A percentile compares a stretch with the other conserved stretches of the same genome.
These are phyloP conservation scores for Entoloma clypeatum DNA, from an alignment of 1,284 basidiomycete genomes.

Conservation along the genomic window DNA sequence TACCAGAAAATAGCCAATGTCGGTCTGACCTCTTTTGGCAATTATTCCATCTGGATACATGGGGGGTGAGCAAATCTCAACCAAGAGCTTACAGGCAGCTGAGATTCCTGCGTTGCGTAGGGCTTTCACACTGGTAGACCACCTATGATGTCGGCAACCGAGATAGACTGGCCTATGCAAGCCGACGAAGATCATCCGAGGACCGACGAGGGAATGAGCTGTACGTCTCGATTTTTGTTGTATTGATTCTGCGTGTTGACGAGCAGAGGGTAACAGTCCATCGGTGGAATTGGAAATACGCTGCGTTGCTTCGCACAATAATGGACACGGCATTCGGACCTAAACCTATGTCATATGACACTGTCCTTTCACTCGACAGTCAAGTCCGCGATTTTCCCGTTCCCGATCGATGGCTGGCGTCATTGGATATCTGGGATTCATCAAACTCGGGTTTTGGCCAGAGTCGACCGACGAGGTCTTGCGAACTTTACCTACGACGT, in stretches of 20 bases:
- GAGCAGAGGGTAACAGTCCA: conserved; percentile 38
- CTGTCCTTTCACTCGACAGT: conserved; percentile 46
- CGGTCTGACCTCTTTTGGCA: conserved; percentile 64
- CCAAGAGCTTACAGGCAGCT: background rate
- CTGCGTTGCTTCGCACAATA: conserved; percentile 47
- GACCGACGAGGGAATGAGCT: conserved; percentile 40
- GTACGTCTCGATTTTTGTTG: conserved; percentile 36
- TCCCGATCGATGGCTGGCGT: conserved; percentile 41
- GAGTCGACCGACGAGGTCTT: conserved; percentile 2
- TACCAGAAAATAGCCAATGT: conserved; percentile 42
- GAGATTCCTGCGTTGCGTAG: conserved; percentile 29
- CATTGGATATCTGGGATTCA: conserved; percentile 6
- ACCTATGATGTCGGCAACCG: conserved; percentile 49
- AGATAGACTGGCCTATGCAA: conserved; percentile 54
- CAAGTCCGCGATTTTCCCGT: conserved; percentile 53
- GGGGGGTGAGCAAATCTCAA: conserved; percentile 42
- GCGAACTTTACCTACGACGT: conserved; percentile 40
- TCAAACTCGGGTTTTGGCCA: conserved; percentile 9
- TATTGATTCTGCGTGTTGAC: background rate
- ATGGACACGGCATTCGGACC: conserved; percentile 53
- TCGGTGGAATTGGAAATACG: conserved; percentile 54
- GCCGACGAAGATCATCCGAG: conserved; percentile 39
- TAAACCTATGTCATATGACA: conserved; percentile 44
- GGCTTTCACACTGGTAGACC: conserved; percentile 62
- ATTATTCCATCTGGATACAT: conserved; percentile 54